Evolutionary conservation across 176 grass and related monocot genomes (phyloP), one percentile per base, ranked within the genome.

Genomic region (Hsuehochloa calcarea): DNA sequence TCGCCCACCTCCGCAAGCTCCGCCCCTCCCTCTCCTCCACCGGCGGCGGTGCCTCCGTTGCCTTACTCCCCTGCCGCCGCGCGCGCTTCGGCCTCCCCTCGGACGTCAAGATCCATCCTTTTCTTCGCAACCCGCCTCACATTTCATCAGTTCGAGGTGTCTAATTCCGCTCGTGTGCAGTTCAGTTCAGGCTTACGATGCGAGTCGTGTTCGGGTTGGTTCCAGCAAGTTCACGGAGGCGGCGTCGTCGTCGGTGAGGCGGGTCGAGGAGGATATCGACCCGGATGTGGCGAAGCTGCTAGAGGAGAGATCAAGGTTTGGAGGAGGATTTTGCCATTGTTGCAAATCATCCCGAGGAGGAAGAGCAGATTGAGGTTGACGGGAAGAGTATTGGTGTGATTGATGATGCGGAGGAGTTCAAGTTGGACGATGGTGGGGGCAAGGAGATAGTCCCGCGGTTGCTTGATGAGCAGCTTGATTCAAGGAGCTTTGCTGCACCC

Each of bases 311-410:
- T 17, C 90, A 94, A 35, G 87, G 85, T 75, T 72, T 97, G 78
- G 95, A 94, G 85, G 93, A 98, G 64, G 96, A 98, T 87, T 98
- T 93, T 45, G 88, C 95, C 40, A 40, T 95, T 11, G 62, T 91
- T 39, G 93, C 91, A 52, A 92, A 91, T 86, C 79, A 89, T 10
- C 31, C 52, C 19, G 92, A 95, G 13, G 81, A 82, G 4, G 87
- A 80, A n/a, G 46, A 79, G 17, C 23, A 75, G 12, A 59, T 29
- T 11, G 90, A 43, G 10, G 75, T 34, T 34, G 31, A 34, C 3
- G 27, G 43, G 76, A 69, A 6, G 43, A 77, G 35, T 49, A 39
- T 61, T 16, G 60, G 3, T 35, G 54, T 31, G 41, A 2, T 19
- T 52, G 60, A 51, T 45, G 68, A 71, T 22, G 46, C 46, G 26